phyloP scores from a whole-genome alignment of 192 early-diverging fungal species.

The Helicostylum pulchrum region DNA sequence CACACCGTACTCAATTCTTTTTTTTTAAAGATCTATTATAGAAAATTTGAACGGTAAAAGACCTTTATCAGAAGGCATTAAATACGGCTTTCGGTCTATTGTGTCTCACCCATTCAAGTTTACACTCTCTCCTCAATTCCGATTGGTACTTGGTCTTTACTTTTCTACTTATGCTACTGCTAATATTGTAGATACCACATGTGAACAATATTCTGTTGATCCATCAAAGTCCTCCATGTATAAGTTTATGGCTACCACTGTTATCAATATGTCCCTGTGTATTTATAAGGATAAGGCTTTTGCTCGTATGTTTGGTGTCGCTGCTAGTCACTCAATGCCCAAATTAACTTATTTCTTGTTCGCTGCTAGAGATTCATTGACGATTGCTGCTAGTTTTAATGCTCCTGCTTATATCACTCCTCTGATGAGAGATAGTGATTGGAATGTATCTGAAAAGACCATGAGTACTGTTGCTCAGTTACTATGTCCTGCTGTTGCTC shows the following conservation, averaged over 20 bases:
- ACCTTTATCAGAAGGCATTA: conserved; percentile 26
- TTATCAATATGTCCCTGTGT: conserved; percentile 40
- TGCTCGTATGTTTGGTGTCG: conserved; percentile 42
- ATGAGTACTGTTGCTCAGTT: conserved; percentile 29
- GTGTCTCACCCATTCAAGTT: conserved; percentile 34
- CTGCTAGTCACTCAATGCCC: conserved; percentile 32
- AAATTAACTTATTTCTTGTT: conserved; percentile 37
- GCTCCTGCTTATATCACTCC: conserved; percentile 27
- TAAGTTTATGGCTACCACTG: conserved; percentile 42
- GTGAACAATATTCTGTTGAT: conserved; percentile 26
- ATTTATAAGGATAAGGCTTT: conserved; percentile 47
- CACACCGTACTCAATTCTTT: not conserved
- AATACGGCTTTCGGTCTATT: conserved; percentile 26
- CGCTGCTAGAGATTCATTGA: conserved; percentile 40
- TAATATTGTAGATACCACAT: conserved; percentile 39
- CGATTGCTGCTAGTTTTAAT: conserved; percentile 45
- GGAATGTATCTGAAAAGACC: not conserved
- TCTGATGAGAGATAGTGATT: conserved; percentile 4
- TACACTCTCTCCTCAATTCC: conserved; percentile 28
- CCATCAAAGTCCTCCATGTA: conserved; percentile 9
- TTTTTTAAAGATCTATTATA: conserved; percentile 41
- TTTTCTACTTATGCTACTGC: conserved; percentile 40
- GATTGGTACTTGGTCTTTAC: conserved; percentile 34
- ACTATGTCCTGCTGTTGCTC: conserved; percentile 36
- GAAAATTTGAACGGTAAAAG: conserved; percentile 44